phyloP scores from a whole-genome alignment of 163 green algal species.

The Scenedesmus sp. region DNA sequence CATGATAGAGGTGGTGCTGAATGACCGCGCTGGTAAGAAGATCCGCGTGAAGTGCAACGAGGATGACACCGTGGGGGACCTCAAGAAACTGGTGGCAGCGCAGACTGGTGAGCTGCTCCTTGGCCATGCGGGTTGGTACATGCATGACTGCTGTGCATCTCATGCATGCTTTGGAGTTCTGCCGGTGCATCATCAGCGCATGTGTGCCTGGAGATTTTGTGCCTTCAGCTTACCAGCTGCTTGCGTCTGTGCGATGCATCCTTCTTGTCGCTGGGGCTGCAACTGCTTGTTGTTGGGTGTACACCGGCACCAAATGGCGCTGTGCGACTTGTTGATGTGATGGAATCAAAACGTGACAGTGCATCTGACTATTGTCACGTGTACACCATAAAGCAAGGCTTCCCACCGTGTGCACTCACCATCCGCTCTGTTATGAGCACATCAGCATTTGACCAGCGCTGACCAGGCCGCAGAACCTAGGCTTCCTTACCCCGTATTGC shows the following conservation, averaged over 20 bases:
- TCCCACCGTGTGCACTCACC: too few relatives aligned
- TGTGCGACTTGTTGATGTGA: too few relatives aligned
- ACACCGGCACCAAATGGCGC: too few relatives aligned
- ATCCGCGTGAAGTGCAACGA: slow-evolving; percentile 94
- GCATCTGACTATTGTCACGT: too few relatives aligned
- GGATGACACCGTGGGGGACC: slow-evolving; percentile 98
- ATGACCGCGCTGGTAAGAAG: slow-evolving; percentile 99
- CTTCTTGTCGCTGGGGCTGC: too few relatives aligned
- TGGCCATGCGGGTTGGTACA: not conserved
- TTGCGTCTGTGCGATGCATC: not conserved
- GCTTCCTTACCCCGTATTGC: too few relatives aligned
- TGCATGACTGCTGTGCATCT: not conserved
- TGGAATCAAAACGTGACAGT: too few relatives aligned
- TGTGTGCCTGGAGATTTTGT: not conserved
- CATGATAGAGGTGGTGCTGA: slow-evolving; percentile 99
- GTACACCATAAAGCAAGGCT: too few relatives aligned
- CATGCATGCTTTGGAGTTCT: too few relatives aligned
- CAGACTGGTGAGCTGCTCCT: slow-evolving; percentile 91
- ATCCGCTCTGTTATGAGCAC: too few relatives aligned
- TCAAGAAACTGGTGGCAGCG: slow-evolving; percentile 99
- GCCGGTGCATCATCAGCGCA: not conserved
- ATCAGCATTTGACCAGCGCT: not conserved
- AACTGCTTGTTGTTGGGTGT: too few relatives aligned
- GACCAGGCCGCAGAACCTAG: too few relatives aligned
- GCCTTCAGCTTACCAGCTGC: not conserved